Evolutionary conservation across 192 early-diverging fungal genomes (phyloP), one percentile per base, ranked within the genome.

Genomic region (Coemansia sp.): DNA sequence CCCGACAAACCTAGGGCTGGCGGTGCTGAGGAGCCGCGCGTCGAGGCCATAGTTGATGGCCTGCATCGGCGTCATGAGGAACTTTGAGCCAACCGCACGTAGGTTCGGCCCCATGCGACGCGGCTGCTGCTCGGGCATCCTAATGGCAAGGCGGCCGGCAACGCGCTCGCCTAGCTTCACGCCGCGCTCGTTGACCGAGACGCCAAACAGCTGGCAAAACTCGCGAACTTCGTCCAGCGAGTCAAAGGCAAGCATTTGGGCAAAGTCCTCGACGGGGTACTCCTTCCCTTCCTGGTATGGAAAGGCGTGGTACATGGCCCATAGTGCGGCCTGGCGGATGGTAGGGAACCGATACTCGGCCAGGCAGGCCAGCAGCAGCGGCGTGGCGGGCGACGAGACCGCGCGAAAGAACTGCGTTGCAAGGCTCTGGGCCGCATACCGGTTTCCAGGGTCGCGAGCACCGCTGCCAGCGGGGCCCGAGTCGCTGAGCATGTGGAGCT

Each of bases 361-460:
- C 18, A 91, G 54, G 37, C 90, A 92, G 0, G 86, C 88, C 55
- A 92, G 69, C 29, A 94, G 54, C 31, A 85, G 85, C 2, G 90
- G 79, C 3, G 84, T 85, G 1, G 49, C 42, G 0, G 60, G 52
- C 16, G 79, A 69, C 6, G 65, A 78, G 1, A 92, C 46, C 11
- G 77, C 57, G 13, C 83, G 77, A 69, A 96, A 96, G 39, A 92
- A 85, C 26, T 71, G 67, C n/a, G 78, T 65, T 18, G 81, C 84
- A 17, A 80, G 75, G 48, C 78, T 85, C 40, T 84, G 76, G 6
- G 77, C 70, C 9, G 77, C 79, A 52, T 79, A 76, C 10, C 60
- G 71, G 29, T 78, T 82, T 1, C 54, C 37, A 1, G 72, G 64
- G 33, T 76, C 77, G 11, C 77, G 72, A n/a, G n/a, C n/a, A 10